Conservation (phyloP, 768 basidiomycete species). For the Multifurca ochricompacta region DNA sequence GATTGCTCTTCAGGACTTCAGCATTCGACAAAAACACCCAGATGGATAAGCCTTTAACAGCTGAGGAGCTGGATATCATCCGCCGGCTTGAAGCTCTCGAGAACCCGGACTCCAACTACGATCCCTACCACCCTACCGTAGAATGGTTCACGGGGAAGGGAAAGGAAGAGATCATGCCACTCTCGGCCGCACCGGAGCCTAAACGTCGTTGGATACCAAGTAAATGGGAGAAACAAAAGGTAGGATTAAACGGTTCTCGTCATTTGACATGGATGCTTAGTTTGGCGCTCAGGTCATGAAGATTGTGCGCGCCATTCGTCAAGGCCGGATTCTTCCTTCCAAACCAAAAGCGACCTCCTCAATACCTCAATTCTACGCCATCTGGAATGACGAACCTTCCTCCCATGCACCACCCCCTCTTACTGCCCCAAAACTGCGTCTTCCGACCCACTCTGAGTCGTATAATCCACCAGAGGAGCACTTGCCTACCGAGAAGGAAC, state of each 20-base stretch:
- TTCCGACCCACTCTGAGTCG: conserved; percentile 92
- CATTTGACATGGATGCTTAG: background rate
- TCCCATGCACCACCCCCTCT: conserved; percentile 81
- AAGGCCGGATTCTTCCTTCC: conserved; percentile 87
- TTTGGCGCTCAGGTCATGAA: conserved; percentile 76
- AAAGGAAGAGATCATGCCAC: conserved; percentile 90
- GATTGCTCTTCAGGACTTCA: conserved; percentile 55
- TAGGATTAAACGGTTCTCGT: conserved; percentile 25
- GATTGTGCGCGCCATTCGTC: conserved; percentile 95
- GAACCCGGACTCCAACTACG: conserved; percentile 82
- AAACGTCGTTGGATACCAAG: conserved; percentile 95
- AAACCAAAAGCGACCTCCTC: conserved; percentile 69
- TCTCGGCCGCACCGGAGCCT: conserved; percentile 87
- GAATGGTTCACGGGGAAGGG: conserved; percentile 98
- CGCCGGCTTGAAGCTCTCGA: conserved; percentile 83
- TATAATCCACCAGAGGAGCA: conserved; percentile 99
- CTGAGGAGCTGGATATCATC: conserved; percentile 93
- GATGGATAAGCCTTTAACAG: conserved; percentile 74
- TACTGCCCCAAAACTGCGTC: conserved; percentile 83
- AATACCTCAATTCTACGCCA: conserved; percentile 68
- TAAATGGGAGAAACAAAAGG: conserved; percentile 99
- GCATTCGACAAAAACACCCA: conserved; percentile 88
- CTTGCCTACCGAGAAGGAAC: conserved; percentile 76
- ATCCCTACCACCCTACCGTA: conserved; percentile 88
- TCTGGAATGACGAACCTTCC: conserved; percentile 83